A percentile compares a stretch with the other conserved stretches of the same genome.
phyloP scores from a whole-genome alignment of 169 alveolate species.

The Plasmodium berghei region DNA sequence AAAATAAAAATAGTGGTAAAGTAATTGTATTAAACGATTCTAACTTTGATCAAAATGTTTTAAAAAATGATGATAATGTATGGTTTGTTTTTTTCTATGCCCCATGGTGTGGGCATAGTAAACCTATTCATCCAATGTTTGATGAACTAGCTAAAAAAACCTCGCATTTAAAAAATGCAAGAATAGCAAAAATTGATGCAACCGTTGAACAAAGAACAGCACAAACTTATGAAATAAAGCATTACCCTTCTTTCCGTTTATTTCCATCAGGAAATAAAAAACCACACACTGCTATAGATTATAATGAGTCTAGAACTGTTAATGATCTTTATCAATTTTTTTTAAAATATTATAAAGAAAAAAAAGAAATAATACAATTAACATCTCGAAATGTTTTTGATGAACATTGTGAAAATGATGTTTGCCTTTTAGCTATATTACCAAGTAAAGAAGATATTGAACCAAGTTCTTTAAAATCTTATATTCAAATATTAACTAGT shows the following conservation, averaged over 20 bases:
- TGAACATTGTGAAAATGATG: conserved; percentile 84
- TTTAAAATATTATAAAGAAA: conserved; percentile 78
- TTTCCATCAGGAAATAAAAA: conserved; percentile 89
- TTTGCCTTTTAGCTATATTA: conserved; percentile 91
- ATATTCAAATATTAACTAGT: conserved; percentile 82
- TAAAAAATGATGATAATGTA: conserved; percentile 83
- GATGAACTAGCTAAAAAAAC: conserved; percentile 89
- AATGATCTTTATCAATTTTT: conserved; percentile 88
- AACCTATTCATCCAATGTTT: conserved; percentile 96
- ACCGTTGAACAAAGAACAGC: conserved; percentile 83
- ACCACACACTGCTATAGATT: conserved; percentile 85
- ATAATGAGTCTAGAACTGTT: conserved; percentile 90
- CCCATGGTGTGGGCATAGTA: conserved; percentile 99
- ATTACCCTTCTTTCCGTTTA: conserved; percentile 92
- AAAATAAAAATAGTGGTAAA: conserved; percentile 72
- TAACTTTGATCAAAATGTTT: conserved; percentile 82
- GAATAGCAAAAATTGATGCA: conserved; percentile 87
- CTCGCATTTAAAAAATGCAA: conserved; percentile 87
- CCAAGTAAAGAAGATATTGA: conserved; percentile 93
- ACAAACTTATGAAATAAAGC: conserved; percentile 44
- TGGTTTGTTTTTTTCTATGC: conserved; percentile 94
- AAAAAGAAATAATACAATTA: conserved; percentile 76
- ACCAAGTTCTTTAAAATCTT: conserved; percentile 87
- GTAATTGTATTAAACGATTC: conserved; percentile 82
- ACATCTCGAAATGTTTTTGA: conserved; percentile 80